These are phyloP conservation scores for Asterophora parasitica DNA, from an alignment of 768 basidiomycete genomes.

Conservation along the genomic window DNA sequence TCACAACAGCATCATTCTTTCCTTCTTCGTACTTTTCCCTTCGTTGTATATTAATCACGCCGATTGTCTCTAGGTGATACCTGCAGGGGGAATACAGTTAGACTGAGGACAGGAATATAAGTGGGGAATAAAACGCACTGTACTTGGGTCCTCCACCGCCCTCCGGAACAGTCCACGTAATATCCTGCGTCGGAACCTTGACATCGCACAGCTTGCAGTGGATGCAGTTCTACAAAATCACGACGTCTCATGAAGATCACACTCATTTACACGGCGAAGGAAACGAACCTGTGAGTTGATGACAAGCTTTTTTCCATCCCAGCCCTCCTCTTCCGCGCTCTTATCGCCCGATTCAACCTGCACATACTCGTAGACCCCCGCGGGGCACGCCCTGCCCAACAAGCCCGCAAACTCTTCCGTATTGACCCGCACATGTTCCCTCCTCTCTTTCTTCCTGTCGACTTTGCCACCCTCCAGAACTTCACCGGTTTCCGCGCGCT, in stretches of 20 bases:
- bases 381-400: constrained; percentile 88
- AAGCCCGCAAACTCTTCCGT: constrained; percentile 79
- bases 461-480: constrained; percentile 17
- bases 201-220: constrained; percentile 96
- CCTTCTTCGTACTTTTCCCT: no score
- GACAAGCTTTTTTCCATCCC: constrained; percentile 82
- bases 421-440: constrained; percentile 72
- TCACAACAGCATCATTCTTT: no score
- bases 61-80: neutral
- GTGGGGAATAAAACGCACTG: constrained; percentile 49
- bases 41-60: no score
- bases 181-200: constrained; percentile 95
- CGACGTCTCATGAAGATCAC: neutral
- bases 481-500: constrained; percentile 19
- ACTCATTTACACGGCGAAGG: constrained; percentile 1
- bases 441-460: constrained; percentile 41
- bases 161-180: constrained; percentile 95
- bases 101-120: neutral
- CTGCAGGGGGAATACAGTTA: neutral
- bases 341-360: constrained; percentile 46
- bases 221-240: constrained; percentile 65
- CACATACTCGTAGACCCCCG: constrained; percentile 96
- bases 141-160: constrained; percentile 97
- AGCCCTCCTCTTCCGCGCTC: constrained; percentile 42
- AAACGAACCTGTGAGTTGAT: constrained; percentile 89